Conservation (phyloP, 106 monocot genomes). For the Phalaenopsis equestris region DNA sequence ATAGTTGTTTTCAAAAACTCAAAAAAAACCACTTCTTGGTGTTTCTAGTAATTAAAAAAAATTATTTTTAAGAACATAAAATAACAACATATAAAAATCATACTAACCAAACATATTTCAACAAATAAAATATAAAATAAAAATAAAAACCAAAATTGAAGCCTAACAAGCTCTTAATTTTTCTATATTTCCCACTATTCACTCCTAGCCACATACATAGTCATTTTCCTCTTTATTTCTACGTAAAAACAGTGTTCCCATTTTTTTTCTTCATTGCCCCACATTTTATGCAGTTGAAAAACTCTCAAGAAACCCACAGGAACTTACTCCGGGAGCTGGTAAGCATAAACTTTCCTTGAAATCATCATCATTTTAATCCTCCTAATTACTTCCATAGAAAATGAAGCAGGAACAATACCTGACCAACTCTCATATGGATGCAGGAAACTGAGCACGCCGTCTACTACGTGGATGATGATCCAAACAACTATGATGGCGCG, state of each 20-base stretch:
- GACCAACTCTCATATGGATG: not conserved
- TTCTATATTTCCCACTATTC: too few species aligned
- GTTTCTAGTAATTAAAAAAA: too few species aligned
- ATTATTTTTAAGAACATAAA: too few species aligned
- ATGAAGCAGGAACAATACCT: not conserved
- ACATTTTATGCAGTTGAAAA: slow-evolving; percentile 39
- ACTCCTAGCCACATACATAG: too few species aligned
- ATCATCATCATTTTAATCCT: not conserved
- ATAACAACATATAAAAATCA: too few species aligned
- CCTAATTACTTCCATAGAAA: not conserved
- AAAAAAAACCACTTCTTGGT: too few species aligned
- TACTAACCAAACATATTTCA: too few species aligned
- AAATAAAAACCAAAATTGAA: too few species aligned
- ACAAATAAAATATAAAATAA: too few species aligned
- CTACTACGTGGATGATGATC: slow-evolving; percentile 35
- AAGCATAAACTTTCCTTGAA: not conserved
- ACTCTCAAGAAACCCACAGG: slow-evolving; percentile 53
- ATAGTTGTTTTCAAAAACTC: too few species aligned
- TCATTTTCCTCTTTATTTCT: too few species aligned
- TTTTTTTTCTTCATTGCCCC: not conserved
- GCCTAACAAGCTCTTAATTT: too few species aligned
- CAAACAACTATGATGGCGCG: slow-evolving; percentile 26
- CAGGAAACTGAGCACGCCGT: slow-evolving; percentile 34
- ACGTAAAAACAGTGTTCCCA: not conserved
- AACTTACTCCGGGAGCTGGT: slow-evolving; percentile 54